Evolutionary conservation across 768 basidiomycete genomes (phyloP), one percentile per base, ranked within the genome.

Genomic region (Tylopilus cervinicoccineus): DNA sequence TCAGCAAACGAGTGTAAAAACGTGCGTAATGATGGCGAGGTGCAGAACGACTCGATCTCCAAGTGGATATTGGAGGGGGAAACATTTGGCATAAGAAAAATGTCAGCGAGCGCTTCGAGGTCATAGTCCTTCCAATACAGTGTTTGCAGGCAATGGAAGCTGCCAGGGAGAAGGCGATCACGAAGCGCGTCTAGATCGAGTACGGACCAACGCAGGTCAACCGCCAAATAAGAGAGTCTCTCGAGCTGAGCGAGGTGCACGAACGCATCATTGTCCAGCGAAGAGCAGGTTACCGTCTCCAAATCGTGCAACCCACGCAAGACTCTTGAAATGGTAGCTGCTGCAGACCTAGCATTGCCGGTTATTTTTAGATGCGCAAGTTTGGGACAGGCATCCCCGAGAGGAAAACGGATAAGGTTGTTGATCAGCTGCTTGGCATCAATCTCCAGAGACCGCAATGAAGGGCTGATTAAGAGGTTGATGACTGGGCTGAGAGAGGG

Each of bases 201-300:
- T 5, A 39, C 23, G 6, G 60, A 61, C 60, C 60, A 62, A 13
- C 60, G 60, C 47, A 62, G 54, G 28, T 61, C 60, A 16, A 62
- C 9, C 6, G 48, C 44, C 39, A 63, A 22, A 44, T 39, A 43
- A 32, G 59, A 50, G 48, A 63, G 61, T 29, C 20, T 37, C 22
- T 45, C 31, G 39, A 63, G 61, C 27, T 43, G 51, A 28, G 61
- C 58, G 26, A 62, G 55, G 34, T 62, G 58, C 14, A 53, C 6
- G 34, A 62, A 47, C 2, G 61, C 61, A 12, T 63, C 56, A 12
- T 61, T 41, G 12, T 62, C 58, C 23, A 62, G 19, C 3, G 60
- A 54, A 22, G 54, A 48, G 34, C 60, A 61, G 16, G 51, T 26
- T n/a, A 52, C 46, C 9, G 44, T 51, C 38, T 59, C 43, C 36